Conservation (phyloP, 257 asterid species). For the Solanum pinnatisectum region DNA sequence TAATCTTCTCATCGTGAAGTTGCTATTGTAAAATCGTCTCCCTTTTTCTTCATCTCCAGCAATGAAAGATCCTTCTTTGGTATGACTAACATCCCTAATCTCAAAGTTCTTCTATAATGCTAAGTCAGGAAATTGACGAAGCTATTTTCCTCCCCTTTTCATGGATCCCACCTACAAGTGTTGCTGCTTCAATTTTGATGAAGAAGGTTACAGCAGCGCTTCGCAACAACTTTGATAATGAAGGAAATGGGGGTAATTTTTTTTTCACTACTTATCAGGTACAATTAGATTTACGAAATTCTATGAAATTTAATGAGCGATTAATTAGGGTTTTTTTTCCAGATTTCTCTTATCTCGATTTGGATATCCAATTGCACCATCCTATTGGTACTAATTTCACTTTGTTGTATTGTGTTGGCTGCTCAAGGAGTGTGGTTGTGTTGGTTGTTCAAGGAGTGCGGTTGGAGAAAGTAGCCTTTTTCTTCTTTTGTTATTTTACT, state of each 20-base stretch:
- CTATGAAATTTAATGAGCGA: neutral
- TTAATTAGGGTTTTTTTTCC: neutral
- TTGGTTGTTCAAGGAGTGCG: too few species aligned
- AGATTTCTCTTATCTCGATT: neutral
- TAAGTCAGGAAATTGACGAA: too few species aligned
- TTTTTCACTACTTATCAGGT: neutral
- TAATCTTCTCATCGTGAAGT: too few species aligned
- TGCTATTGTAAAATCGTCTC: too few species aligned
- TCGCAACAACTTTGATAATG: neutral
- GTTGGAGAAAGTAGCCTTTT: neutral
- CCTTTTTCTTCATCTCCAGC: too few species aligned
- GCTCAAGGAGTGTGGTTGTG: neutral
- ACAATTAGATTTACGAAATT: neutral
- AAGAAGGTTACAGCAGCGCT: neutral
- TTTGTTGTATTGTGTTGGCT: neutral
- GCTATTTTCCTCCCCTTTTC: neutral
- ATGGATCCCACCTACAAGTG: neutral
- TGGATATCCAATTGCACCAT: neutral
- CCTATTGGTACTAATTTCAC: neutral
- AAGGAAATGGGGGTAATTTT: neutral
- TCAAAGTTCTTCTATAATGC: too few species aligned
- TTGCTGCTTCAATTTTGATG: neutral
- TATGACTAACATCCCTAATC: too few species aligned
- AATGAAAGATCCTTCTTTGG: too few species aligned
- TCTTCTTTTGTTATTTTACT: too few species aligned